Conservation (phyloP, 768 basidiomycete species). For the Mycena leptocephala region DNA sequence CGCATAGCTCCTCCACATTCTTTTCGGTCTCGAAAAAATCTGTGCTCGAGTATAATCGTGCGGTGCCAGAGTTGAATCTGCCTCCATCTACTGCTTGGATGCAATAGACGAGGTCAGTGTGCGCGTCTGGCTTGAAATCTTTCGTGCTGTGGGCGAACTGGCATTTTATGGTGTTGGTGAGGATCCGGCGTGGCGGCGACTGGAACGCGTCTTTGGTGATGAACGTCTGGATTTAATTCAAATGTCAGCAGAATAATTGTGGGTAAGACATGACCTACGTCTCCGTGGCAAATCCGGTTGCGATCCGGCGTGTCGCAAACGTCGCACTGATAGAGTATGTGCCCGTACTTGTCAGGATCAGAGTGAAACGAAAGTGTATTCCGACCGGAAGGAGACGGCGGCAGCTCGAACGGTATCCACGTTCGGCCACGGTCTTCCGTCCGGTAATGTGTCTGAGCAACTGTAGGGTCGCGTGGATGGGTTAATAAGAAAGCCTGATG, state of each 20-base stretch:
- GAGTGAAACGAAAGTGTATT: constrained; percentile 92
- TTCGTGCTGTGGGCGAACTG: constrained; percentile 91
- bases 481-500: constrained; percentile 92
- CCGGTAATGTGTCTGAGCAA: constrained; percentile 80
- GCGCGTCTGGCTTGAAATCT: constrained; percentile 86
- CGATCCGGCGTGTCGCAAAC: constrained; percentile 63
- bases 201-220: constrained; percentile 91
- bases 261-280: constrained; percentile 60
- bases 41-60: constrained; percentile 85
- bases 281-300: constrained; percentile 76
- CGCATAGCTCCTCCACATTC: constrained; percentile 86
- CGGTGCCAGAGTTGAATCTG: constrained; percentile 56
- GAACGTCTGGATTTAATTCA: constrained; percentile 78
- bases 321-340: constrained; percentile 86
- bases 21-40: constrained; percentile 84
- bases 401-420: constrained; percentile 86
- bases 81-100: constrained; percentile 80
- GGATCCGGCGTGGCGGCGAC: constrained; percentile 69
- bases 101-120: constrained; percentile 87
- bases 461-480: constrained; percentile 41
- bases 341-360: constrained; percentile 70
- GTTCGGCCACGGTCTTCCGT: constrained; percentile 90
- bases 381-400: constrained; percentile 72
- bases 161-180: constrained; percentile 83
- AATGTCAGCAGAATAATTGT: constrained; percentile 6